These are phyloP conservation scores for Pseudohyphozyma bogoriensis DNA, from an alignment of 768 basidiomycete species.

Conservation along the genomic window DNA sequence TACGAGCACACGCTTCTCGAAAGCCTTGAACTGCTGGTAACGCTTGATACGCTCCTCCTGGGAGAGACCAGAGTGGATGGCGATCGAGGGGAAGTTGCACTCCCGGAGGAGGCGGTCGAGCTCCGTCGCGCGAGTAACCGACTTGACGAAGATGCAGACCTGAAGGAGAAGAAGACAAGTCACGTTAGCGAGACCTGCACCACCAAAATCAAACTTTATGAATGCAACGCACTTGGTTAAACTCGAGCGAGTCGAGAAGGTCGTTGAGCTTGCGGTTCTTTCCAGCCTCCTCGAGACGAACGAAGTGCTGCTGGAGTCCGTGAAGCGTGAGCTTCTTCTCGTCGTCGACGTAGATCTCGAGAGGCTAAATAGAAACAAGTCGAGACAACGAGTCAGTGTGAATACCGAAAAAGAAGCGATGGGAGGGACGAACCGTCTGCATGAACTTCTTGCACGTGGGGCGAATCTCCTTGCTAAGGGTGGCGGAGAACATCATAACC, in stretches of 20 bases:
- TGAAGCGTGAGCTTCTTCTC: slow-evolving; percentile 97
- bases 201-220: not conserved
- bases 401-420: not conserved
- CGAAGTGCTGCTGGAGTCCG: slow-evolving; percentile 96
- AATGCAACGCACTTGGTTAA: slow-evolving; percentile 68
- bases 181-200: not conserved
- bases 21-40: slow-evolving; percentile 96
- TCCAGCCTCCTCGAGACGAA: slow-evolving; percentile 84
- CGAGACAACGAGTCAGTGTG: not conserved
- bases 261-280: slow-evolving; percentile 98
- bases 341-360: slow-evolving; percentile 98
- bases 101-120: slow-evolving; percentile 89
- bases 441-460: slow-evolving; percentile 99
- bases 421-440: slow-evolving; percentile 66
- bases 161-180: slow-evolving; percentile 36
- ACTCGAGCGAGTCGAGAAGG: slow-evolving; percentile 86
- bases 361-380: slow-evolving; percentile 70
- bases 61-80: slow-evolving; percentile 84
- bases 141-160: slow-evolving; percentile 99
- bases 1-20: slow-evolving; percentile 93
- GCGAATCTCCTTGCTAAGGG: slow-evolving; percentile 90
- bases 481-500: slow-evolving; percentile 99
- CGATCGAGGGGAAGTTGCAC: slow-evolving; percentile 97
- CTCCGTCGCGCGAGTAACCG: slow-evolving; percentile 90
- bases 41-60: slow-evolving; percentile 95